Conservation (phyloP, 768 basidiomycete genomes). For the Lactarius trivialis region DNA sequence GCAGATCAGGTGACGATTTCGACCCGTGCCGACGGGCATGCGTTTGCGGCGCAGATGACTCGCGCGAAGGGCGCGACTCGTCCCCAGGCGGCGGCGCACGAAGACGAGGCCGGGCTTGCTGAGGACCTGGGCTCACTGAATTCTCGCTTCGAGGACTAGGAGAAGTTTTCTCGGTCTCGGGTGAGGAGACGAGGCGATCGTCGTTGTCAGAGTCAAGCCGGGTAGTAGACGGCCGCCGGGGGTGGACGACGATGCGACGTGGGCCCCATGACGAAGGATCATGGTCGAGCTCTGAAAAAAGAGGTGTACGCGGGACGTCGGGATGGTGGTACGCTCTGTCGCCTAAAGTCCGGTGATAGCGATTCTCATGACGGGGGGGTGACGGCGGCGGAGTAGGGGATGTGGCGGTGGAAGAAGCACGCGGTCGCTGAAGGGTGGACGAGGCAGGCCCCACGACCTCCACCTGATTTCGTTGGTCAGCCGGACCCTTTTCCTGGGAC, state of each 20-base stretch:
- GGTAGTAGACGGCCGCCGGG: background rate
- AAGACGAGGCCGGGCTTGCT: background rate
- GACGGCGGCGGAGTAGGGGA: background rate
- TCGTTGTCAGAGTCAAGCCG: background rate
- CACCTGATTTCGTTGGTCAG: background rate
- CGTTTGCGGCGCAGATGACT: background rate
- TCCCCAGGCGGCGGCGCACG: background rate
- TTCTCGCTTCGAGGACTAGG: background rate
- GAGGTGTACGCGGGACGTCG: conserved; percentile 14
- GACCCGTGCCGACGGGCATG: background rate
- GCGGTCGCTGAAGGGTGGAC: background rate
- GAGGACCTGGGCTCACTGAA: background rate
- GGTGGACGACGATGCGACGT: background rate
- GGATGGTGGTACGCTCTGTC: conserved; percentile 16
- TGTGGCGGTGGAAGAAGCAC: background rate
- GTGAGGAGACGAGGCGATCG: background rate
- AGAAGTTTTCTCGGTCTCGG: background rate
- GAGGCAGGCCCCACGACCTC: background rate
- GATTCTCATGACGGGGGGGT: background rate
- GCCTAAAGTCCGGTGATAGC: conserved; percentile 6
- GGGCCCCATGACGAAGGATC: background rate
- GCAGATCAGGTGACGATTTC: conserved; percentile 1
- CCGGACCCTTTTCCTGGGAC: background rate
- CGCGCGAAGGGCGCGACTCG: background rate
- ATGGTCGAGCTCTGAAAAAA: conserved; percentile 2